Percentiles rank a stretch among this genome's conserved stretches.
Conservation (phyloP, 2,329 filamentous ascomycete species). For the Penicillium sp. region DNA sequence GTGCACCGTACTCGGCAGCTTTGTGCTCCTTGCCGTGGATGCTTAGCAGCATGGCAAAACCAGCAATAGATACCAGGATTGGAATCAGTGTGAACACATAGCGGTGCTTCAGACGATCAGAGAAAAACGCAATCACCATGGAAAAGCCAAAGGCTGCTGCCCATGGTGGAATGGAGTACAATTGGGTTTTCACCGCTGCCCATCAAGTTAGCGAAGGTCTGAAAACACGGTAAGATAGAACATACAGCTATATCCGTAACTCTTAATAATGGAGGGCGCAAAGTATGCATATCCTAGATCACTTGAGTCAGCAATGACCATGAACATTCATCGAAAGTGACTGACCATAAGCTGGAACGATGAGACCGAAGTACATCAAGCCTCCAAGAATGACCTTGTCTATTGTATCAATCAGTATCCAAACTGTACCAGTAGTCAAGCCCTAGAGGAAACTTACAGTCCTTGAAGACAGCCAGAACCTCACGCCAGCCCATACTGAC, state of each 20-base stretch:
- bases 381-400: slow-evolving; percentile 70
- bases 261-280: slow-evolving; percentile 68
- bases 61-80: slow-evolving; percentile 68
- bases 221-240: neutral
- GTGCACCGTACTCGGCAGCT: slow-evolving; percentile 69
- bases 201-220: slow-evolving; percentile 3
- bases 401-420: slow-evolving; percentile 21
- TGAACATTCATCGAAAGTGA: neutral
- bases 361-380: slow-evolving; percentile 78
- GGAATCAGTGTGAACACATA: slow-evolving; percentile 71
- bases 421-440: neutral
- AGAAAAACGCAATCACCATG: slow-evolving; percentile 70
- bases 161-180: slow-evolving; percentile 60
- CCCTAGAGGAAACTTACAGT: slow-evolving; percentile 47
- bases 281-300: slow-evolving; percentile 69
- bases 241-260: slow-evolving; percentile 60
- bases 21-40: slow-evolving; percentile 63
- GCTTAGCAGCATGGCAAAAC: slow-evolving; percentile 72
- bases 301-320: slow-evolving; percentile 11
- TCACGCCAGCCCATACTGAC: slow-evolving; percentile 61
- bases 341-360: slow-evolving; percentile 70
- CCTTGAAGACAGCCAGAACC: slow-evolving; percentile 65
- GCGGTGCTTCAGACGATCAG: slow-evolving; percentile 71
- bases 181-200: slow-evolving; percentile 50
- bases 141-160: slow-evolving; percentile 75